A percentile compares a stretch with the other conserved stretches of the same genome.
phyloP scores from a whole-genome alignment of 2,329 filamentous ascomycete genomes.

The Dryadomyces quercus-mongolicae region DNA sequence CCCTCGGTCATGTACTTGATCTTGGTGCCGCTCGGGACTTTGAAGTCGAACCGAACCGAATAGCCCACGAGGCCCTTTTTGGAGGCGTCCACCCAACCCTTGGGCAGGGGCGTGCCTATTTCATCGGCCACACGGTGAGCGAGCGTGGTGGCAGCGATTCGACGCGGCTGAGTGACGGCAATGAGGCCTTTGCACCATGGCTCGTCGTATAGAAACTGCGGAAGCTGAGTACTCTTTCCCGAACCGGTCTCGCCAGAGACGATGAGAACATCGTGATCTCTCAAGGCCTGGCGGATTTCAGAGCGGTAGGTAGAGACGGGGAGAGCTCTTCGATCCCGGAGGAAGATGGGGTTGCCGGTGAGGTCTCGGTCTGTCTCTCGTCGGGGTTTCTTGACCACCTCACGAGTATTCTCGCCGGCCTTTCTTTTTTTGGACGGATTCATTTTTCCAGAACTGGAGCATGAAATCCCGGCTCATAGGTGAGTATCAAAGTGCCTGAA shows the following conservation, averaged over 20 bases:
- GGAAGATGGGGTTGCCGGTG: constrained; percentile 6
- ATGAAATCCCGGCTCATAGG: neutral
- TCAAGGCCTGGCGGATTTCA: constrained; percentile 48
- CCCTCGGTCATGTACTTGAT: constrained; percentile 96
- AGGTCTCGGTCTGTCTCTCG: neutral
- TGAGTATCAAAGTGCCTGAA: neutral
- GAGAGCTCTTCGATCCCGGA: constrained; percentile 49
- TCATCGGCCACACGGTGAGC: constrained; percentile 82
- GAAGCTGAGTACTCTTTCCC: constrained; percentile 93
- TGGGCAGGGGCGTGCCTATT: constrained; percentile 39
- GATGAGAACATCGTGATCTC: constrained; percentile 53
- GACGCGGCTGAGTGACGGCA: constrained; percentile 85
- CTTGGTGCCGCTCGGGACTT: constrained; percentile 65
- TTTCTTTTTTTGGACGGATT: neutral
- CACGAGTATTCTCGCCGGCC: neutral
- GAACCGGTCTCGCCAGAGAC: constrained; percentile 91
- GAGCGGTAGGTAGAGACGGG: constrained; percentile 70
- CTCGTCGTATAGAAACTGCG: constrained; percentile 73
- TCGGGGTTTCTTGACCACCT: neutral
- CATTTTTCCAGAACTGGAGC: neutral
- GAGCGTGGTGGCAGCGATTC: constrained; percentile 86
- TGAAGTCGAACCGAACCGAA: constrained; percentile 87
- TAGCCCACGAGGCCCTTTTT: constrained; percentile 61
- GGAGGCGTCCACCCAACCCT: neutral
- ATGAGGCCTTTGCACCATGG: constrained; percentile 82